phyloP scores from a whole-genome alignment of 2,329 filamentous ascomycete genomes.

The Xylaria arbuscula region DNA sequence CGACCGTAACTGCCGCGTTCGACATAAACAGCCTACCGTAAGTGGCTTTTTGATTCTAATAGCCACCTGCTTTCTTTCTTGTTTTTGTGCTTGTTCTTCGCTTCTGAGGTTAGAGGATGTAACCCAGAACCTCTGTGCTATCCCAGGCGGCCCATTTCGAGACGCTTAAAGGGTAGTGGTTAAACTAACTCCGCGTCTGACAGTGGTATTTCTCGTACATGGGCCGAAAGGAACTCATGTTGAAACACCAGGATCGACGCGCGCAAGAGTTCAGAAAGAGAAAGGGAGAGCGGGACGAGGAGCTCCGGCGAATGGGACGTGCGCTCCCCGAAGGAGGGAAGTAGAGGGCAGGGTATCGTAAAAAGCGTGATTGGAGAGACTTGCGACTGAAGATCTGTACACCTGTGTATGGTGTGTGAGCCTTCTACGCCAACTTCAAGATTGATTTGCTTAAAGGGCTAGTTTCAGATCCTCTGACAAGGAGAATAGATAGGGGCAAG shows the following conservation, averaged over 20 bases:
- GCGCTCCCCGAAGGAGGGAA: not conserved
- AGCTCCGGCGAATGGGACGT: not conserved
- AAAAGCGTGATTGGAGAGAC: not conserved
- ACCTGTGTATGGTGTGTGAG: not conserved
- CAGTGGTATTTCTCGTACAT: conserved; percentile 17
- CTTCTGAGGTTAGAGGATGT: not conserved
- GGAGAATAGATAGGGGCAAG: not conserved
- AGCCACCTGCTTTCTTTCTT: not conserved
- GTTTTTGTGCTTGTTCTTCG: not conserved
- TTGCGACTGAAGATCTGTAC: not conserved
- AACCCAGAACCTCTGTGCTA: not conserved
- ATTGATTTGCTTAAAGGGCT: not conserved
- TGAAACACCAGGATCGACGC: not conserved
- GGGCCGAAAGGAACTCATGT: conserved; percentile 8
- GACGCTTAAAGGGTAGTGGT: not conserved
- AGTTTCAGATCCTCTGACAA: not conserved
- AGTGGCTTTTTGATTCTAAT: not conserved
- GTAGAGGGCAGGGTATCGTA: not conserved
- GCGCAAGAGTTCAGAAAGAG: not conserved
- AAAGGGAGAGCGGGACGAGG: not conserved
- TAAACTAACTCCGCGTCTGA: not conserved
- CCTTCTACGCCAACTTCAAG: not conserved
- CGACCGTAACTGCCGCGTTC: conserved; percentile 8
- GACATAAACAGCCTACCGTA: conserved; percentile 6
- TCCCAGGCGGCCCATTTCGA: not conserved